Percentiles rank a stretch among this genome's conserved stretches.
Conservation (phyloP, 2,329 filamentous ascomycete genomes). For the Neofusicoccum laricinum region DNA sequence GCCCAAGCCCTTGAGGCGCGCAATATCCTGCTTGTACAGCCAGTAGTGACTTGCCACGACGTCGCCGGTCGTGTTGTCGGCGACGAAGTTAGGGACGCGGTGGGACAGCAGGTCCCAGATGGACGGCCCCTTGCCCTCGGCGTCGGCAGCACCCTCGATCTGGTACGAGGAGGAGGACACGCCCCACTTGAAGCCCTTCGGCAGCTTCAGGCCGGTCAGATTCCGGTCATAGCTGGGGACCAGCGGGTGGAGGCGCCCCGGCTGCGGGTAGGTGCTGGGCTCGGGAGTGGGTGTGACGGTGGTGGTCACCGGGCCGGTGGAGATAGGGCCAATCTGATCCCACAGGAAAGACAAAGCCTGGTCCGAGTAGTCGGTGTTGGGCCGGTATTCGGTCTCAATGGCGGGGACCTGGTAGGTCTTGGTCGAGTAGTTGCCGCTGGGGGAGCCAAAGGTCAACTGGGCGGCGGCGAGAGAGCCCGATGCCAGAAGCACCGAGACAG, state of each 20-base stretch:
- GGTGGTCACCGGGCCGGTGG: slow-evolving; percentile 41
- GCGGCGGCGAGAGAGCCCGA: neutral
- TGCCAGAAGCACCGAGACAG: neutral
- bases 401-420: slow-evolving; percentile 2
- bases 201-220: slow-evolving; percentile 37
- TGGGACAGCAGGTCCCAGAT: slow-evolving; percentile 47
- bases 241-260: slow-evolving; percentile 40
- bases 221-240: slow-evolving; percentile 36
- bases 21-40: slow-evolving; percentile 44
- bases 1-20: slow-evolving; percentile 34
- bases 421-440: slow-evolving; percentile 3
- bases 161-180: slow-evolving; percentile 41
- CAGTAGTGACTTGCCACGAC: slow-evolving; percentile 42
- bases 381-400: neutral
- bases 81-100: slow-evolving; percentile 38
- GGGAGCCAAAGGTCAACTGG: neutral
- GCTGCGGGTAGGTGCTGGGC: slow-evolving; percentile 37
- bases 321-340: slow-evolving; percentile 44
- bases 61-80: slow-evolving; percentile 42
- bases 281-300: slow-evolving; percentile 45
- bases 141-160: slow-evolving; percentile 43
- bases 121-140: slow-evolving; percentile 42
- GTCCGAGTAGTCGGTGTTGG: slow-evolving; percentile 42
- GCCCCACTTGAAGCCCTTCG: slow-evolving; percentile 43
- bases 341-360: slow-evolving; percentile 46